Base-by-base conservation (phyloP, 2,329 filamentous ascomycete genomes). In the Phialophora expanda region DNA sequence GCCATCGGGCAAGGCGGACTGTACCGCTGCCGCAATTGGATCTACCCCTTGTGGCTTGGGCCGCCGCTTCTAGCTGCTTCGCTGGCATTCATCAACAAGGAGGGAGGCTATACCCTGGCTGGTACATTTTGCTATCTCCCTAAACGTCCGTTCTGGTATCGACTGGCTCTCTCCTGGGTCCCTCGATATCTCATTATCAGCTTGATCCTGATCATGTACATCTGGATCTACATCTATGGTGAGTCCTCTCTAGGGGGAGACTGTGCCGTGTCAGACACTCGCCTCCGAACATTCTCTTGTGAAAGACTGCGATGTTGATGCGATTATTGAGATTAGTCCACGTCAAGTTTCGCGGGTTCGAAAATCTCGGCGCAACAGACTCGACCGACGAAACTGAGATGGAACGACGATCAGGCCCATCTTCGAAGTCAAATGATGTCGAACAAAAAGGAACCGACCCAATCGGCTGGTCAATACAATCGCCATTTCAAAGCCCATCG, bases 91-190 rank as follows among this genome's bases (percentile, higher is more conserved):
- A 74, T 88, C 71, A 85, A 86, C 65, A 75, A 76, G 2, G 73
- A 76, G 1, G 26, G 59, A 32, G 86, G 82, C 1, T 92, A 89
- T 73, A 78, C 85, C 53, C 85, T 87, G 24, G 83, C 86, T 56
- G 89, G 88, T 1, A 85, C 87, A 22, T 90, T 88, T 71, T 94
- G 91, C 75, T 89, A 89, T 68, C 80, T 93, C 2, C 89, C 90
- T 0, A 79, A 85, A 17, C 81, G 85, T 3, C 88, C 89, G 0
- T 83, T 83, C 66, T 93, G 90, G 91, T 89, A 89, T 68, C 83
- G 87, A 51, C 79, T 89, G 17, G 87, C 85, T 0, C 79, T 93
- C 2, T 85, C 85, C 64, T 94, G 91, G 90, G 83, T 90, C 7
- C 91, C 90, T 41, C 84, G 90, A 57, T 92, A 92, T 69, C 70